These are phyloP conservation scores for Sporothrix brunneoviolacea DNA, from an alignment of 2,329 filamentous ascomycete genomes.

Conservation along the genomic window DNA sequence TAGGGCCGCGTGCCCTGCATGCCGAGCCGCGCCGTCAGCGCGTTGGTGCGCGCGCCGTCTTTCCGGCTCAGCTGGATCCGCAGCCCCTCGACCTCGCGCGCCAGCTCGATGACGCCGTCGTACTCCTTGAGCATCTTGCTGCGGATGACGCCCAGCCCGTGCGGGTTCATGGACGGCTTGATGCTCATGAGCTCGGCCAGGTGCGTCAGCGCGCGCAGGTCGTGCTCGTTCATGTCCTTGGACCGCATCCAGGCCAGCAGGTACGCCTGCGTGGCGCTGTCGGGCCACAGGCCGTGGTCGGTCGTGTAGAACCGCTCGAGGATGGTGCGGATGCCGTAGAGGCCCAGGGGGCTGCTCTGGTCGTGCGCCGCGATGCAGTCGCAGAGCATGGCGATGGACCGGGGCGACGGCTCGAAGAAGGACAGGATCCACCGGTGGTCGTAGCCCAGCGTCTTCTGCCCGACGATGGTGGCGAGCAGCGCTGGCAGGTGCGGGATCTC, in stretches of 20 bases:
- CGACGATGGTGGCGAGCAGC: constrained; percentile 16
- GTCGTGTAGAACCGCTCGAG: constrained; percentile 12
- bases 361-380: constrained; percentile 11
- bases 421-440: constrained; percentile 15
- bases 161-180: constrained; percentile 6
- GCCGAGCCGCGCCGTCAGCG: constrained; percentile 13
- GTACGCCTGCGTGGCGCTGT: constrained; percentile 13
- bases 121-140: constrained; percentile 16
- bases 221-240: constrained; percentile 10
- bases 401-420: constrained; percentile 12
- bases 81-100: constrained; percentile 15
- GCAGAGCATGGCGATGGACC: constrained; percentile 15
- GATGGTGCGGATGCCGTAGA: constrained; percentile 14
- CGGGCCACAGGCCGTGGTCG: constrained; percentile 13
- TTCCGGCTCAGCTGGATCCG: constrained; percentile 15
- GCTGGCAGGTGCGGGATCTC: constrained; percentile 2
- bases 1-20: constrained; percentile 15
- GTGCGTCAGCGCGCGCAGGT: constrained; percentile 10
- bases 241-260: constrained; percentile 17
- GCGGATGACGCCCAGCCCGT: constrained; percentile 10
- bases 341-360: not conserved
- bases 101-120: constrained; percentile 13
- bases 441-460: constrained; percentile 3
- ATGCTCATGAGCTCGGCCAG: constrained; percentile 15
- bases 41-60: constrained; percentile 8